Evolutionary conservation across 441 rosid species (phyloP), one percentile per base, ranked within the genome.

Genomic region (Erysimum cheiri): DNA sequence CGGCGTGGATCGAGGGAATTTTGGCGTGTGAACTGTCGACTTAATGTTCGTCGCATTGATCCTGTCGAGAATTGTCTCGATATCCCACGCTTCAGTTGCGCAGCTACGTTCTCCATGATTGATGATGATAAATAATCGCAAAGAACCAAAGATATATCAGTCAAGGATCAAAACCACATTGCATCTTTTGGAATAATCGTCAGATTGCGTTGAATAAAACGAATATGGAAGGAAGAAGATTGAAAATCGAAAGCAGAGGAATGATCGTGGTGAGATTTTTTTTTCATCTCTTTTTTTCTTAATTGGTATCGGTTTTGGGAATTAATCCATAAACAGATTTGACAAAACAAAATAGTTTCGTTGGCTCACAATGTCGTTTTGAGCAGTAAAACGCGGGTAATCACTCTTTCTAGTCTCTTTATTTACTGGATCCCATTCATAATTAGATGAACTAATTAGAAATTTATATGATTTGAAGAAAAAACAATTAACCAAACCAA

Each of bases 1-100:
- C 91, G 80, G n/a, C 91, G 79, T 3, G 96, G 96, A 60, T 92
- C 97, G 7, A 92, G 83, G 35, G 97, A 92, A 0, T 83, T 63
- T 60, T 92, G 93, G 35, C 96, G 76, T 1, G 92, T 77, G 66
- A 88, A 79, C 57, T 88, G 88, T 40, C 91, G 57, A 78, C 88
- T 84, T 12, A 89, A 36, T 2, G 80, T 70, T 77, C 85, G 55
- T 13, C 82, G 73, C 66, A 89, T 8, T 7, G 97, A 92, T 1
- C 94, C 96, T n/a, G 90, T 84, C 36, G 97, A 89, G 81, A 92
- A 84, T 70, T 89, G 96, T 67, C 97, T 83, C 35, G 97, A 92
- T 3, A 92, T 88, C 48, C 96, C 94, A 2, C 91, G 85, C 80
- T 80, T 88, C 66, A 92, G 41, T 61, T 92, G 93, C 64, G 80